A percentile compares a stretch with the other conserved stretches of the same genome.
phyloP scores from a whole-genome alignment of 805 yeast genomes.

The Candida peoriensis region DNA sequence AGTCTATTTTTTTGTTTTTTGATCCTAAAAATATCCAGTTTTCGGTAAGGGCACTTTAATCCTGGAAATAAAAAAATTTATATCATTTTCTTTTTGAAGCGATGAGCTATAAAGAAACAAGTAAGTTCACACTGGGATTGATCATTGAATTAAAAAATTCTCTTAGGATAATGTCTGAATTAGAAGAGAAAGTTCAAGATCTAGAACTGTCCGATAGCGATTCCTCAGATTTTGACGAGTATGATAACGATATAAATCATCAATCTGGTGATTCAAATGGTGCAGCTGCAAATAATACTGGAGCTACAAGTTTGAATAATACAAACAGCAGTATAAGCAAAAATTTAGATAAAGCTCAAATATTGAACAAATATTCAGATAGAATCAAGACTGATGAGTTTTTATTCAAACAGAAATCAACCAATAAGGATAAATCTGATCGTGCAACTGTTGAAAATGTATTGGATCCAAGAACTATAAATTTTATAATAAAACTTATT shows the following conservation, averaged over 20 bases:
- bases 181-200: neutral
- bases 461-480: conserved; percentile 87
- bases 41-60: neutral
- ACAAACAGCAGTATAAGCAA: neutral
- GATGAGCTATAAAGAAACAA: neutral
- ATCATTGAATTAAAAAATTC: too few relatives aligned
- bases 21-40: too few relatives aligned
- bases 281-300: too few relatives aligned
- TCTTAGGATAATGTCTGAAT: neutral
- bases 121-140: too few relatives aligned
- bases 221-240: conserved; percentile 8
- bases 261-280: neutral
- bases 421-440: conserved; percentile 77
- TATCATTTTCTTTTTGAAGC: neutral
- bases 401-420: conserved; percentile 49
- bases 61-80: neutral
- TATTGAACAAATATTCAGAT: conserved; percentile 58
- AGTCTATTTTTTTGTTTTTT: too few relatives aligned
- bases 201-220: conserved; percentile 4
- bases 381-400: conserved; percentile 62
- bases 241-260: conserved; percentile 4
- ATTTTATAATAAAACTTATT: conserved; percentile 74
- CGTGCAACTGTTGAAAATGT: conserved; percentile 98
- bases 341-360: conserved; percentile 35
- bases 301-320: too few relatives aligned